Conservation (phyloP, 192 early-diverging fungal species). For the Coemansia sp. region DNA sequence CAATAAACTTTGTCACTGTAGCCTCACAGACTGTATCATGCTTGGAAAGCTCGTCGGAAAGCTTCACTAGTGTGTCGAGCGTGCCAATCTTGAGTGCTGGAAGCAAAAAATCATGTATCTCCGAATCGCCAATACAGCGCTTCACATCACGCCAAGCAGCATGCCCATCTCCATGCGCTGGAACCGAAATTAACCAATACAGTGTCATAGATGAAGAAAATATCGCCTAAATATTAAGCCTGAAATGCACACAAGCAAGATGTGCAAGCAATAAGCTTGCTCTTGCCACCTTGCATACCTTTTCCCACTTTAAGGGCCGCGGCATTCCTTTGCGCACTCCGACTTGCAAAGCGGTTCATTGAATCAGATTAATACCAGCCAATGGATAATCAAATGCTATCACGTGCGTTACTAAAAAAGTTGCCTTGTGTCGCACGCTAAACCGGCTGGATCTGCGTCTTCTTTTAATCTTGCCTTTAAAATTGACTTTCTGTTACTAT, state of each 20-base stretch:
- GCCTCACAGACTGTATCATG: constrained; percentile 75
- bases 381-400: constrained; percentile 4
- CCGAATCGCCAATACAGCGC: constrained; percentile 63
- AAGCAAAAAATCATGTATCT: constrained; percentile 77
- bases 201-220: constrained; percentile 37
- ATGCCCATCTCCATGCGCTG: constrained; percentile 75
- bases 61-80: constrained; percentile 85
- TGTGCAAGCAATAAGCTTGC: not conserved
- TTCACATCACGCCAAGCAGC: constrained; percentile 43
- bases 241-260: not conserved
- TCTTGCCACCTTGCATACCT: not conserved
- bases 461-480: not conserved
- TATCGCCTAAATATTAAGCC: not conserved
- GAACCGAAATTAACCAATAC: constrained; percentile 80
- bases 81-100: constrained; percentile 90
- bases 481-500: not conserved
- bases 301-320: not conserved
- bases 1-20: constrained; percentile 76
- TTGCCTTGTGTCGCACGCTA: not conserved
- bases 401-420: not conserved
- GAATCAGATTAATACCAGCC: not conserved
- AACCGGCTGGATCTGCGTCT: not conserved
- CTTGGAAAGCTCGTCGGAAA: constrained; percentile 94
- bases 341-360: not conserved
- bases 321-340: not conserved